These are phyloP conservation scores for Primulina huaijiensis DNA, from an alignment of 257 asterid genomes.

Conservation along the genomic window DNA sequence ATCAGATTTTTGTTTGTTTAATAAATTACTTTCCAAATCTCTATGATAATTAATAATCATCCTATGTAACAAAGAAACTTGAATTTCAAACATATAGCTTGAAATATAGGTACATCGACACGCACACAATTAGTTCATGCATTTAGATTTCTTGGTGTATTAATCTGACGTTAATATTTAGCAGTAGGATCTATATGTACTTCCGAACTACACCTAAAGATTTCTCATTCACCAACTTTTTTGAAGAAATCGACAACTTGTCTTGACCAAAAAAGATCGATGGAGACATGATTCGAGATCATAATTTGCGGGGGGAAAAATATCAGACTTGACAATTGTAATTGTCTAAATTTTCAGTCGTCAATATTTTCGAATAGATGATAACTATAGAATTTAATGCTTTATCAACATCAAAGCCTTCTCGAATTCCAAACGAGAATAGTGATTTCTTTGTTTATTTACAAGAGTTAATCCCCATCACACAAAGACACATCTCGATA, in stretches of 20 bases:
- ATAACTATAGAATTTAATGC: neutral
- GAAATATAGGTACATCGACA: neutral
- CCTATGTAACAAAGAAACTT: no score
- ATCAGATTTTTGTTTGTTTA: no score
- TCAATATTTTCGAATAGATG: neutral
- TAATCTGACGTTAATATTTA: neutral
- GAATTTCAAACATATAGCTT: no score
- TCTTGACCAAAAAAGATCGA: conserved; percentile 15
- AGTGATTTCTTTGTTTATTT: no score
- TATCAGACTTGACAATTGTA: neutral
- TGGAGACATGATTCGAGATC: conserved; percentile 33
- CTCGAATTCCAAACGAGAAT: no score
- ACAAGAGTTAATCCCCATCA: neutral
- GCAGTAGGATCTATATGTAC: neutral
- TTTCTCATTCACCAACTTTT: conserved; percentile 44
- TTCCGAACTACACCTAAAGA: neutral
- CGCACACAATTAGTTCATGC: neutral
- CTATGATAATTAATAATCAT: no score
- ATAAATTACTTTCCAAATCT: no score
- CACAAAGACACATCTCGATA: neutral
- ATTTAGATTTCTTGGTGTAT: no score
- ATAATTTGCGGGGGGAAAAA: neutral
- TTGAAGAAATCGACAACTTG: conserved; percentile 43
- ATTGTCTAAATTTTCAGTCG: neutral
- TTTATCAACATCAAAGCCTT: no score